Conservation (phyloP, 805 yeast genomes). For the Yamadazyma endophytica region DNA sequence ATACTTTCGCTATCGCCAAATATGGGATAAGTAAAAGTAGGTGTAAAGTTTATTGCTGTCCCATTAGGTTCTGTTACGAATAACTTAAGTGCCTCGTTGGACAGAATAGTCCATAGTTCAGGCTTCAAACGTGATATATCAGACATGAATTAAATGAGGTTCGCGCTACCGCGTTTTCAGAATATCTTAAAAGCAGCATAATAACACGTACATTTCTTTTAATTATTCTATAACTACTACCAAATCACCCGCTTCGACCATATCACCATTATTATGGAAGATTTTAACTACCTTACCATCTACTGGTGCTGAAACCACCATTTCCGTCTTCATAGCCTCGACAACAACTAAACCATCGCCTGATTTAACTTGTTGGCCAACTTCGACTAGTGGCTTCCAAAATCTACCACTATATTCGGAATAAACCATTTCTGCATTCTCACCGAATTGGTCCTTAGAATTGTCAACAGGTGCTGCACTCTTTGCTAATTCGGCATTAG, state of each 20-base stretch:
- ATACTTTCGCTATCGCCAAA: conserved; percentile 89
- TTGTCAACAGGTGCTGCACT: conserved; percentile 42
- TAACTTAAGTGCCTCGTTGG: conserved; percentile 64
- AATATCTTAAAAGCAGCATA: neutral
- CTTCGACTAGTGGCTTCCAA: conserved; percentile 86
- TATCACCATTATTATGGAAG: conserved; percentile 82
- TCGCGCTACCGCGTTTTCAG: neutral
- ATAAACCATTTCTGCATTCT: conserved; percentile 77
- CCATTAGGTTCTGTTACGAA: conserved; percentile 53
- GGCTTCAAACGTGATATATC: conserved; percentile 42
- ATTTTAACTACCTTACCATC: conserved; percentile 71
- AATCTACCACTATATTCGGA: conserved; percentile 96
- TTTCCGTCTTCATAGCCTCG: conserved; percentile 98
- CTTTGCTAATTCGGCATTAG: conserved; percentile 68
- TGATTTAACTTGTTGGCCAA: conserved; percentile 66
- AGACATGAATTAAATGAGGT: conserved; percentile 5
- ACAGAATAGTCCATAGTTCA: conserved; percentile 69
- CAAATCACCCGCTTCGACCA: conserved; percentile 95
- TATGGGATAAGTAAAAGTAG: conserved; percentile 85
- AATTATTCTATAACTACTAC: conserved; percentile 70
- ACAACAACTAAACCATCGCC: conserved; percentile 85
- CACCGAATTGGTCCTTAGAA: conserved; percentile 61
- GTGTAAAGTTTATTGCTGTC: conserved; percentile 59
- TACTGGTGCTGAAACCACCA: conserved; percentile 73
- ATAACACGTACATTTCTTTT: neutral